Conservation (phyloP, 2,329 filamentous ascomycete species). For the Aureobasidium sp. region DNA sequence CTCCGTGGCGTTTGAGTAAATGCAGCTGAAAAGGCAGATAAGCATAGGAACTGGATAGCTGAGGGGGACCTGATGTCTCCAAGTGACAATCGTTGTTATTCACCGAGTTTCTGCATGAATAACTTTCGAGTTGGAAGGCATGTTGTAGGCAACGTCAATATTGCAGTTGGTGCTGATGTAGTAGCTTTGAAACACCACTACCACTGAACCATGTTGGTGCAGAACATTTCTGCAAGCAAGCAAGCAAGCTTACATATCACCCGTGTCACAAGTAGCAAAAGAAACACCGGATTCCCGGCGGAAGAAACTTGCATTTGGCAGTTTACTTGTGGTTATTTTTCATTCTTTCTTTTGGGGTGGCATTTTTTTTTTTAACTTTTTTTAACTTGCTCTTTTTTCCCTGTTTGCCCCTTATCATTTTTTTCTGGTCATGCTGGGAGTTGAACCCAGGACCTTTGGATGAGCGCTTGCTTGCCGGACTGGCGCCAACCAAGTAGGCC, state of each 20-base stretch:
- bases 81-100: too few relatives aligned
- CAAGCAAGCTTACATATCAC: neutral
- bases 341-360: neutral
- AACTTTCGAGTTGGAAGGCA: too few relatives aligned
- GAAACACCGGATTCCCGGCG: neutral
- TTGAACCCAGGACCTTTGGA: neutral
- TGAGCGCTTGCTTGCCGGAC: neutral
- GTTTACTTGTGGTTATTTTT: neutral
- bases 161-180: too few relatives aligned
- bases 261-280: neutral
- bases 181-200: too few relatives aligned
- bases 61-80: too few relatives aligned
- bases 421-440: neutral
- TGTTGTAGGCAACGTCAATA: too few relatives aligned
- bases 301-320: slow-evolving; percentile 1
- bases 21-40: too few relatives aligned
- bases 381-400: neutral
- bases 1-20: too few relatives aligned
- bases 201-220: too few relatives aligned
- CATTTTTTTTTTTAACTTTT: neutral
- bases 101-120: too few relatives aligned
- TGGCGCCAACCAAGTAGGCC: neutral
- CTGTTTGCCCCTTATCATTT: neutral
- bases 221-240: too few relatives aligned
- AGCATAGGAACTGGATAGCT: too few relatives aligned